Percentiles rank a stretch among this genome's conserved stretches.
Evolutionary conservation across 2,329 filamentous ascomycete species (phyloP).

Genomic region (Fusarium tuaranense): DNA sequence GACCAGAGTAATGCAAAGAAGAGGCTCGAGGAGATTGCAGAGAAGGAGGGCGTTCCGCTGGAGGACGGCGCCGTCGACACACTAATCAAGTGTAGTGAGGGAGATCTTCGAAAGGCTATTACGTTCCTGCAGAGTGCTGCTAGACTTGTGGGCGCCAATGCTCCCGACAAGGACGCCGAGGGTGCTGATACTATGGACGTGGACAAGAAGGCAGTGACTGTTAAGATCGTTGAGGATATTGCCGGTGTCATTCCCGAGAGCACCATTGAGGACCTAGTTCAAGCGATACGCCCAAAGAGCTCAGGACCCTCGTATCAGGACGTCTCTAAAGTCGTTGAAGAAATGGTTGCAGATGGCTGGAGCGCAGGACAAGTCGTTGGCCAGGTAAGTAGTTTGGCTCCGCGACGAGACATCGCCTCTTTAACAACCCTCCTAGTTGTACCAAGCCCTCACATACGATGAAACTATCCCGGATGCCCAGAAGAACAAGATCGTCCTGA

Average conservation of each 20-base stretch:
- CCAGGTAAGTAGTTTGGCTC: slow-evolving; percentile 66
- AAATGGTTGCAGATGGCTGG: slow-evolving; percentile 97
- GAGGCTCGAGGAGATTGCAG: slow-evolving; percentile 85
- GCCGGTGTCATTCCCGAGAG: slow-evolving; percentile 88
- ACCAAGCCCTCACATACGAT: slow-evolving; percentile 84
- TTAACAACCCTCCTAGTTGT: slow-evolving; percentile 67
- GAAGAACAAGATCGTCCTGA: slow-evolving; percentile 89
- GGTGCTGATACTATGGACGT: slow-evolving; percentile 73
- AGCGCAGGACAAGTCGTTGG: slow-evolving; percentile 89
- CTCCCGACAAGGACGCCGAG: slow-evolving; percentile 59
- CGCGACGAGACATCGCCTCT: background rate
- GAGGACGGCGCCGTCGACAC: slow-evolving; percentile 85
- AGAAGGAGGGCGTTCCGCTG: slow-evolving; percentile 79
- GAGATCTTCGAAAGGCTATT: slow-evolving; percentile 95
- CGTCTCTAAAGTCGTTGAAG: slow-evolving; percentile 83
- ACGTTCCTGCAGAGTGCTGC: slow-evolving; percentile 97
- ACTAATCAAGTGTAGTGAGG: slow-evolving; percentile 88
- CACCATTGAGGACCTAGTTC: slow-evolving; percentile 77
- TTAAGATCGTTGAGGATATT: slow-evolving; percentile 90
- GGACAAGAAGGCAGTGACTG: slow-evolving; percentile 73
- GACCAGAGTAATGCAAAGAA: slow-evolving; percentile 86
- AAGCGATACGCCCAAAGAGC: slow-evolving; percentile 80
- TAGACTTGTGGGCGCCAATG: slow-evolving; percentile 79
- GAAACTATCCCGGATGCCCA: slow-evolving; percentile 85
- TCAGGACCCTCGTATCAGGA: slow-evolving; percentile 75